Evolutionary conservation across 441 rosid genomes (phyloP).

Genomic region (Mallotus repandus): DNA sequence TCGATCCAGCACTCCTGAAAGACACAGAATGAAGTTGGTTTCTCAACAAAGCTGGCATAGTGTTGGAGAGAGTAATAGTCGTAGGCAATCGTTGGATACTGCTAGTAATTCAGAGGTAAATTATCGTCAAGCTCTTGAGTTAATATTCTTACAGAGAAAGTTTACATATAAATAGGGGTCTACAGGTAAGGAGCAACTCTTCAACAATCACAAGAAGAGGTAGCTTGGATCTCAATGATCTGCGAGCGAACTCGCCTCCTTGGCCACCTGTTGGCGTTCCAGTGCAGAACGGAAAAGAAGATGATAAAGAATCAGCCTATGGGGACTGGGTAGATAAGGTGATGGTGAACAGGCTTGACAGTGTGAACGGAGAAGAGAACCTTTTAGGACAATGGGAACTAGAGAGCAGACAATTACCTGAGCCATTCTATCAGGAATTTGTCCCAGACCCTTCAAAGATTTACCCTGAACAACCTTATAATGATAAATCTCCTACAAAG

Average conservation of each 20-base stretch:
- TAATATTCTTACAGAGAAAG: background rate
- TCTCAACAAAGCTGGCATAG: conserved; percentile 45
- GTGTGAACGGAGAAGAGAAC: conserved; percentile 29
- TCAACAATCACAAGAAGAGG: conserved; percentile 46
- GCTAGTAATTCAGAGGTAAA: conserved; percentile 36
- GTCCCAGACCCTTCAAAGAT: conserved; percentile 42
- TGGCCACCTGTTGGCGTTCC: conserved; percentile 71
- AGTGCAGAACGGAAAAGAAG: conserved; percentile 58
- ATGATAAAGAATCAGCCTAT: conserved; percentile 48
- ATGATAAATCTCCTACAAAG: conserved; percentile 24
- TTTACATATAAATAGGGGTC: conserved; percentile 8
- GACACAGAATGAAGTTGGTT: conserved; percentile 45
- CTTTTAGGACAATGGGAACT: conserved; percentile 34
- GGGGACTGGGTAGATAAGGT: conserved; percentile 65
- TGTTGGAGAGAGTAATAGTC: conserved; percentile 32
- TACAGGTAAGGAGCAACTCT: conserved; percentile 50
- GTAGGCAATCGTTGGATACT: conserved; percentile 34
- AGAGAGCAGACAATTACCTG: conserved; percentile 36
- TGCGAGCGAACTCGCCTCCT: conserved; percentile 66
- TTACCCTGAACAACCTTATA: conserved; percentile 38
- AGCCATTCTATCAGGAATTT: conserved; percentile 42
- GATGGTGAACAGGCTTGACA: conserved; percentile 46
- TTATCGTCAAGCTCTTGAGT: conserved; percentile 18
- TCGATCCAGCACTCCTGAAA: conserved; percentile 59
- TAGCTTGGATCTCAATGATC: conserved; percentile 78